A percentile compares a stretch with the other conserved stretches of the same genome.
phyloP scores from a whole-genome alignment of 2,329 filamentous ascomycete genomes.

The Paramyrothecium roridum region DNA sequence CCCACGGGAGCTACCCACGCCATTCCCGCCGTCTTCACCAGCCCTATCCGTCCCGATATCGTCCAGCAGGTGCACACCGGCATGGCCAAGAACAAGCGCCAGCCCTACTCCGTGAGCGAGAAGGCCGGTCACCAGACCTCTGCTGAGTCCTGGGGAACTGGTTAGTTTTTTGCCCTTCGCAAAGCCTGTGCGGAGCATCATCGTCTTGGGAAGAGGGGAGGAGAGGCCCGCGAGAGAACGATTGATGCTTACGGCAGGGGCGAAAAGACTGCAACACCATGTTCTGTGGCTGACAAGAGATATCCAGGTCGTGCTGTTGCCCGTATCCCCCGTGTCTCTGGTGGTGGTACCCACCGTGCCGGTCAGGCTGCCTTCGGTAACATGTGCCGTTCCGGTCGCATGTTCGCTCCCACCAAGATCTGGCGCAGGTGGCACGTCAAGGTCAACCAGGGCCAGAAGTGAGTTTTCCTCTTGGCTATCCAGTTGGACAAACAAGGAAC shows the following conservation, averaged over 20 bases:
- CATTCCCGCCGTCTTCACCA: constrained; percentile 94
- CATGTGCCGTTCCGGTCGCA: constrained; percentile 99
- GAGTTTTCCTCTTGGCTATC: constrained; percentile 31
- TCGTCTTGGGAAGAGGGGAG: not conserved
- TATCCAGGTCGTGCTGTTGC: constrained; percentile 88
- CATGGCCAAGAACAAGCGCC: constrained; percentile 99
- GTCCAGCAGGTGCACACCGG: constrained; percentile 99
- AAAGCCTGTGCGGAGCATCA: not conserved
- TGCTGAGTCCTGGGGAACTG: constrained; percentile 99
- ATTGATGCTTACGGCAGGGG: not conserved
- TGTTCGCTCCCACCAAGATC: constrained; percentile 99
- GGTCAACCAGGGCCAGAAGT: constrained; percentile 99
- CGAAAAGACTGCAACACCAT: not conserved
- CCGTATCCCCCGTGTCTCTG: constrained; percentile 99
- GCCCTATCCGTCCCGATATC: constrained; percentile 97
- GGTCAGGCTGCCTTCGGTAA: constrained; percentile 99
- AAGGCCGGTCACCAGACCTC: constrained; percentile 99
- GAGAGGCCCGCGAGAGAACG: not conserved
- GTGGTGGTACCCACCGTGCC: constrained; percentile 99
- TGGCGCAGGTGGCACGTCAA: constrained; percentile 99
- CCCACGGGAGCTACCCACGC: constrained; percentile 85
- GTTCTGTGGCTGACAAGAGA: not conserved
- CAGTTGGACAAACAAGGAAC: not conserved
- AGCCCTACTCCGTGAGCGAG: constrained; percentile 99
- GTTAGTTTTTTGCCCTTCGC: constrained; percentile 54